Conservation (phyloP, 495 filamentous ascomycete genomes). For the Penicillium salamii region DNA sequence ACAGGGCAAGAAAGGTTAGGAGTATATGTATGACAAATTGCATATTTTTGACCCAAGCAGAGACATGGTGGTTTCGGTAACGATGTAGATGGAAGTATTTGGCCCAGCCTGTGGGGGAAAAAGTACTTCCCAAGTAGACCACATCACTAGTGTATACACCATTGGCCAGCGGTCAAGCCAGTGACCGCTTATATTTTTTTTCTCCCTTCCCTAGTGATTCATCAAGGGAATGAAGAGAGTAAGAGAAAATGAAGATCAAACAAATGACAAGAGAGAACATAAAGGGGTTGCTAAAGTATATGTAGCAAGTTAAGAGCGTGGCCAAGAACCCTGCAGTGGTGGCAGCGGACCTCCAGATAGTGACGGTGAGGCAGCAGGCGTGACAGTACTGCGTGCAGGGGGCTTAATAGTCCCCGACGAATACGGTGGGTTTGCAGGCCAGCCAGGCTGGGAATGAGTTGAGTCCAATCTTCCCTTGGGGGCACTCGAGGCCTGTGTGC, state of each 20-base stretch:
- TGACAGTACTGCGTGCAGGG: conserved; percentile 3
- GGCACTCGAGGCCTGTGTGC: conserved; percentile 1
- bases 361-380: conserved; percentile 10
- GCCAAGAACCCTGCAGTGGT: conserved; percentile 23
- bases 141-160: conserved; percentile 4
- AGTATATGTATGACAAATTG: background rate
- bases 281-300: background rate
- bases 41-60: background rate
- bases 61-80: background rate
- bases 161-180: conserved; percentile 15
- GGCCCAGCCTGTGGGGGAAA: conserved; percentile 9
- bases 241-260: background rate
- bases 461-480: conserved; percentile 11
- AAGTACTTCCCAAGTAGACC: conserved; percentile 1
- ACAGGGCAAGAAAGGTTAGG: background rate
- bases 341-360: conserved; percentile 19
- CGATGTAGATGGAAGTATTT: conserved; percentile 16
- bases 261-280: conserved; percentile 3
- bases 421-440: conserved; percentile 22
- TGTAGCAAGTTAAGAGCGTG: conserved; percentile 7
- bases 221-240: conserved; percentile 2
- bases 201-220: background rate
- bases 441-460: conserved; percentile 13
- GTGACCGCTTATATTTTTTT: conserved; percentile 15
- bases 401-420: conserved; percentile 7